Evolutionary conservation across 2,329 filamentous ascomycete species (phyloP).

Genomic region (Metarhizium anisopliae): DNA sequence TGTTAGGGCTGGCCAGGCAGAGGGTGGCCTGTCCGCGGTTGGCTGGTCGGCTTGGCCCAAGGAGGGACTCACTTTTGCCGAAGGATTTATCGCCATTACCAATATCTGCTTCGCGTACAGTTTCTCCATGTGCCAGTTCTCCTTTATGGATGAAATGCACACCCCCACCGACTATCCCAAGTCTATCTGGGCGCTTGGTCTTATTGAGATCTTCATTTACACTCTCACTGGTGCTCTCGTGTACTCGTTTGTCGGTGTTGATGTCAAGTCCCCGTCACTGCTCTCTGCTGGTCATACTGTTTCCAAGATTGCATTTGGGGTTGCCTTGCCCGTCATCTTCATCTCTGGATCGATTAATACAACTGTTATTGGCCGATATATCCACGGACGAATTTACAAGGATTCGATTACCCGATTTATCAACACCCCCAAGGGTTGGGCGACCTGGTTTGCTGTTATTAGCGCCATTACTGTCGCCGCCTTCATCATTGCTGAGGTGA

Average conservation of each 20-base stretch:
- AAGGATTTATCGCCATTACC: conserved; percentile 50
- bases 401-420: conserved; percentile 34
- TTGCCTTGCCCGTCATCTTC: conserved; percentile 64
- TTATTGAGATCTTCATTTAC: conserved; percentile 56
- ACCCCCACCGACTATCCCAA: conserved; percentile 36
- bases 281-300: conserved; percentile 51
- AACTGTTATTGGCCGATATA: conserved; percentile 35
- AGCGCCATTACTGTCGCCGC: conserved; percentile 49
- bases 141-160: conserved; percentile 46
- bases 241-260: conserved; percentile 58
- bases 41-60: conserved; percentile 38
- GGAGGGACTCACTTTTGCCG: conserved; percentile 36
- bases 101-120: conserved; percentile 68
- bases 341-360: conserved; percentile 65
- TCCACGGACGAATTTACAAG: conserved; percentile 36
- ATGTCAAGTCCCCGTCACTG: conserved; percentile 58
- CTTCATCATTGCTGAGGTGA: conserved; percentile 62
- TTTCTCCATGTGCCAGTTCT: conserved; percentile 42
- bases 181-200: conserved; percentile 53
- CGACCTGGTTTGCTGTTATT: conserved; percentile 50
- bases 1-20: conserved; percentile 25
- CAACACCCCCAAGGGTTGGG: conserved; percentile 39
- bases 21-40: conserved; percentile 22
- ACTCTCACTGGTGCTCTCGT: conserved; percentile 57
- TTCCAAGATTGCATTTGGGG: conserved; percentile 59